Base-by-base conservation (phyloP, 192 early-diverging fungal species). In the Radiomyces spectabilis region DNA sequence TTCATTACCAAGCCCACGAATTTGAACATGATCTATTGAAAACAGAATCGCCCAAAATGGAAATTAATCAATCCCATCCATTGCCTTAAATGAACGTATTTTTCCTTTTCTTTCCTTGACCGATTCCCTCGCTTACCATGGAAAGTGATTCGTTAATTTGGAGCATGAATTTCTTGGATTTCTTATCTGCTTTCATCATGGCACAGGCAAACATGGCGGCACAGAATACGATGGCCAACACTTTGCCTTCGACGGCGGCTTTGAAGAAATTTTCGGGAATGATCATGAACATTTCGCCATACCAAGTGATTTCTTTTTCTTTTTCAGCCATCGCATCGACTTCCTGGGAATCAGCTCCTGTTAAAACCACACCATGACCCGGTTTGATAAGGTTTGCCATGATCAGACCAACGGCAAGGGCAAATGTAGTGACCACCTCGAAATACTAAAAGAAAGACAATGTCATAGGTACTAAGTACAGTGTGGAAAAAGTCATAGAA, bases 1-100 rank as follows among this genome's bases (percentile, higher is more conserved):
- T 72, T 69, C 81, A 86, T 80, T 51, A 80, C 65, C 44, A 83
- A 34, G 1, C 51, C 68, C 21, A 74, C 75, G 49, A 82, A 72
- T 41, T 82, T 79, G 68, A 87, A 83, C 83, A 85, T 87, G 35
- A 74, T 73, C 39, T n/a, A n/a, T n/a, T n/a, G n/a, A n/a, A n/a
- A n/a, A n/a, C n/a, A n/a, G n/a, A n/a, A n/a, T n/a, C n/a, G n/a
- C n/a, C n/a, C n/a, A n/a, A n/a, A n/a, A n/a, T n/a, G n/a, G n/a
- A n/a, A n/a, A n/a, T n/a, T n/a, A n/a, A n/a, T n/a, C n/a, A n/a
- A n/a, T n/a, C n/a, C n/a, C n/a, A n/a, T n/a, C n/a, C n/a, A n/a
- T n/a, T n/a, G n/a, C n/a, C n/a, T n/a, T n/a, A n/a, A n/a, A n/a
- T n/a, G n/a, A n/a, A n/a, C n/a, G n/a, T n/a, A n/a, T n/a, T n/a